Conservation (phyloP, 441 rosid genomes). For the Omphalea diandra region DNA sequence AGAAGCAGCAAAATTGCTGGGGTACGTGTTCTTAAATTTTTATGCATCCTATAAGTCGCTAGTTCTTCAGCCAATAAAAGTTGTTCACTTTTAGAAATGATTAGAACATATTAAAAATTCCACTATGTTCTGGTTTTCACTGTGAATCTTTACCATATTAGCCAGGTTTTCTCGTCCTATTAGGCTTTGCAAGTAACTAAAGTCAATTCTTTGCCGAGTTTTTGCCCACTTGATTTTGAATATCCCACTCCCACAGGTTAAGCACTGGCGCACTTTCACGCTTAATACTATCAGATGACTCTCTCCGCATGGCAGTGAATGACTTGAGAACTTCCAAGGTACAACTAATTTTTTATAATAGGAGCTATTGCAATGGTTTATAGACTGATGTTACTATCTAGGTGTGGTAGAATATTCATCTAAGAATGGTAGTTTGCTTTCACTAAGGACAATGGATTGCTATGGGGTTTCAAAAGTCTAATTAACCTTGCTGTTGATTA, state of each 20-base stretch:
- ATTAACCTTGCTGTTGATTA: not conserved
- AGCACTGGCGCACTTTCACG: slow-evolving; percentile 90
- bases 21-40: slow-evolving; percentile 37
- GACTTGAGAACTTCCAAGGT: slow-evolving; percentile 79
- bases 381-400: not conserved
- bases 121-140: not conserved
- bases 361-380: not conserved
- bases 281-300: slow-evolving; percentile 76
- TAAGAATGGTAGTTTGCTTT: not conserved
- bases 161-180: not conserved
- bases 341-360: not conserved
- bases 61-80: too few species aligned
- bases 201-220: not conserved
- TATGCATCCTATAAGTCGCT: too few species aligned
- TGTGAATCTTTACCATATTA: not conserved
- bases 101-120: too few species aligned
- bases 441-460: not conserved
- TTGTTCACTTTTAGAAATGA: too few species aligned
- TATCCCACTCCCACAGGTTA: slow-evolving; percentile 43
- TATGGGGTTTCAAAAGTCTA: not conserved
- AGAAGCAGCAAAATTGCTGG: slow-evolving; percentile 68
- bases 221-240: not conserved
- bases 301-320: slow-evolving; percentile 79
- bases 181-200: slow-evolving; percentile 15
- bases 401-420: not conserved